Evolutionary conservation across 2,329 filamentous ascomycete genomes (phyloP), one percentile per base, ranked within the genome.

Genomic region (Fusarium lateritium): DNA sequence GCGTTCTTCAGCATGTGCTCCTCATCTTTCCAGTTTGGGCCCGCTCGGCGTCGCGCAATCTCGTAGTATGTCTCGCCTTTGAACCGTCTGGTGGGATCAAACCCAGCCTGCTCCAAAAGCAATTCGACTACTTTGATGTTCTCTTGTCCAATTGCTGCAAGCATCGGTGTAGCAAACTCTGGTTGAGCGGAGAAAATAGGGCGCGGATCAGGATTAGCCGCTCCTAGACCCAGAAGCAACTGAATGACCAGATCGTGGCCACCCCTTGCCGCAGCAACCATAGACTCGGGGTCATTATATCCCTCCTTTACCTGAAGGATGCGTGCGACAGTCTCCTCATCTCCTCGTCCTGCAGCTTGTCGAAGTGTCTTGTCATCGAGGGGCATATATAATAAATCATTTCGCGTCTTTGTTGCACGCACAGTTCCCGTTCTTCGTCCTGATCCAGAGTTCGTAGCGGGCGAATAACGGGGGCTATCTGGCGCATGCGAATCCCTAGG

Each of bases 11-110:
- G 80, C 56, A 97, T 83, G 43, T 94, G 88, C 68, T 92, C 90
- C 78, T 99, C 96, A 65, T 95, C 90, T 77, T 95, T 91, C 94
- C 94, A 98, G 63, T 93, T 92, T 9, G 94, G 93, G 0, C 96
- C 95, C 70, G 90, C 90, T 40, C 94, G 89, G 47, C 93, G 90
- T 72, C 91, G 88, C 3, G 96, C 94, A 65, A 98, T 90, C 69
- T 99, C 94, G 74, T 89, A 92, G 78, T 98, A 99, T 0, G 92
- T 91, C 73, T 92, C 89, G 22, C 93, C 93, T 71, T 90, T 90
- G 71, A 90, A 91, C 26, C 90, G 86, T 59, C 91, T 89, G 1
- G 93, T 94, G 0, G 96, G 94, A 73, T 99, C 91, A 76, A 98
- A 98, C 17, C 82, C 82, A 47, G 88, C 87, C 73, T 96, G 93